These are phyloP conservation scores for Rhinocladiella mackenziei DNA, from an alignment of 2,329 filamentous ascomycete species.

Conservation along the genomic window DNA sequence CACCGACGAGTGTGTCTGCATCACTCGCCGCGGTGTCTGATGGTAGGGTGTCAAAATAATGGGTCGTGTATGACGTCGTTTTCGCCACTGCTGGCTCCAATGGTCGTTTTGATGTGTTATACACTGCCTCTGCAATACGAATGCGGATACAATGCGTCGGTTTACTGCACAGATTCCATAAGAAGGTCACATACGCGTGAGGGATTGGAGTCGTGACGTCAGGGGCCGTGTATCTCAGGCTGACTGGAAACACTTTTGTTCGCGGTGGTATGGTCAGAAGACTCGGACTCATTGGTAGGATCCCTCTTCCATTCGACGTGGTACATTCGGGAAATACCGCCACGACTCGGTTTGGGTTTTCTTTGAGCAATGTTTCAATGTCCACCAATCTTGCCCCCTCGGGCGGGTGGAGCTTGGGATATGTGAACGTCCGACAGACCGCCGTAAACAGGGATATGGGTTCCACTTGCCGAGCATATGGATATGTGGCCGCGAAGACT, in stretches of 20 bases:
- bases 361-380: conserved; percentile 58
- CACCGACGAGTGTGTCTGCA: conserved; percentile 28
- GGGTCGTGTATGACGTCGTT: conserved; percentile 40
- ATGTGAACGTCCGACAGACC: conserved; percentile 66
- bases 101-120: conserved; percentile 20
- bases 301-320: conserved; percentile 87
- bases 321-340: conserved; percentile 91
- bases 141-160: conserved; percentile 89
- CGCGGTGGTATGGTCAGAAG: conserved; percentile 63
- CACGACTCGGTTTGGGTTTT: conserved; percentile 70
- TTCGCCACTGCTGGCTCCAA: conserved; percentile 14
- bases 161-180: conserved; percentile 81
- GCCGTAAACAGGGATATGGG: conserved; percentile 73
- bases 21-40: conserved; percentile 33
- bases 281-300: conserved; percentile 76
- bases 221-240: conserved; percentile 78
- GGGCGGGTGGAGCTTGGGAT: conserved; percentile 50
- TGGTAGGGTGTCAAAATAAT: conserved; percentile 46
- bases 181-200: conserved; percentile 64
- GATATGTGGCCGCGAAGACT: conserved; percentile 84
- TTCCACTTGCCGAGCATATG: conserved; percentile 66
- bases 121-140: conserved; percentile 73
- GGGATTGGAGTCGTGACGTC: conserved; percentile 91
- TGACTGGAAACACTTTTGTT: conserved; percentile 83
- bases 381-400: conserved; percentile 53